Percentiles rank a stretch among this genome's conserved stretches.
These are phyloP conservation scores for Phalaenopsis equestris DNA, from an alignment of 106 monocot genomes.

Conservation along the genomic window DNA sequence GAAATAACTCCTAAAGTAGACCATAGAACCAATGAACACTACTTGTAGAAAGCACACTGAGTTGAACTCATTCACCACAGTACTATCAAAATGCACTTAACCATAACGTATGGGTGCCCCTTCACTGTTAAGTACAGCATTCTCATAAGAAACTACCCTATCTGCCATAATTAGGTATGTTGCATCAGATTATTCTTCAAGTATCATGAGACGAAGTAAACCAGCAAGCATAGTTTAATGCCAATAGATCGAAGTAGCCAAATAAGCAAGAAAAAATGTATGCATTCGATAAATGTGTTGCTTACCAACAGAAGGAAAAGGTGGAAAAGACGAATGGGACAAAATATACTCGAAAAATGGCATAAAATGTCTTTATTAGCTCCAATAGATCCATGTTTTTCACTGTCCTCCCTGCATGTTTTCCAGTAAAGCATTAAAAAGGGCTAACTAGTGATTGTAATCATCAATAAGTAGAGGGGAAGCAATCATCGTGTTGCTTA, in stretches of 20 bases:
- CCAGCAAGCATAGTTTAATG: background rate
- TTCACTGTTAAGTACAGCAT: background rate
- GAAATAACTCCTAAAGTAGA: too few relatives aligned
- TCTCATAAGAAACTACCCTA: background rate
- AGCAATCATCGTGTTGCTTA: slow-evolving; percentile 20
- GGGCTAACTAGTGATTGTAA: background rate
- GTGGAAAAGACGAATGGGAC: slow-evolving; percentile 73
- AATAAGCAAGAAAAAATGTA: background rate
- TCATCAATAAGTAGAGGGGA: background rate
- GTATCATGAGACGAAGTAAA: background rate
- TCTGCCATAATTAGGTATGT: background rate
- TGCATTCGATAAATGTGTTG: background rate
- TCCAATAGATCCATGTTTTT: slow-evolving; percentile 11
- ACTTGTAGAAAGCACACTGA: too few relatives aligned
- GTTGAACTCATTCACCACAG: background rate
- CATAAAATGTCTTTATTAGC: slow-evolving; percentile 14
- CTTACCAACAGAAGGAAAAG: slow-evolving; percentile 63
- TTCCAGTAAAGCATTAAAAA: slow-evolving; percentile 2
- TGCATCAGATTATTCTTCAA: background rate
- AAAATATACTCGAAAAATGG: slow-evolving; percentile 45
- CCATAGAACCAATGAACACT: too few relatives aligned
- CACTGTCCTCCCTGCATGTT: slow-evolving; percentile 27
- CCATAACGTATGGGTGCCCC: background rate
- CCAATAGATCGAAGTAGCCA: background rate
- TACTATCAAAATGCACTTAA: background rate